Evolutionary conservation across 306 rosid genomes (phyloP).

Genomic region (Fagus sylvatica): DNA sequence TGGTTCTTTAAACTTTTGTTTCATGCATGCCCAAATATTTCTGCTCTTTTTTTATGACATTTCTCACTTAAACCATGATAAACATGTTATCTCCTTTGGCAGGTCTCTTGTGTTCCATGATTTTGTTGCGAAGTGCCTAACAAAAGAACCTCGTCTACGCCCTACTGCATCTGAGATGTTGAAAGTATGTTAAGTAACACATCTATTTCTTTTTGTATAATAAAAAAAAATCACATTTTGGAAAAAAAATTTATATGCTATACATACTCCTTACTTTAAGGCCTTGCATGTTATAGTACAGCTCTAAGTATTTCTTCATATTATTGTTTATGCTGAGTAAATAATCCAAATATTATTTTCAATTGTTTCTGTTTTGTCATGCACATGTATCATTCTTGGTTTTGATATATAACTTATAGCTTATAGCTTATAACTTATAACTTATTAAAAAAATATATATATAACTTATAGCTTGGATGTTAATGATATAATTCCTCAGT

Average conservation of each 20-base stretch:
- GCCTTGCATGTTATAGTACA: background rate
- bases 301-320: background rate
- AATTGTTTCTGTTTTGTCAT: background rate
- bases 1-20: background rate
- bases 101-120: constrained; percentile 97
- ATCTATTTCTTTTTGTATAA: constrained; percentile 1
- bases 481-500: no score
- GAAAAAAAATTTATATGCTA: background rate
- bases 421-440: no score
- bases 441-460: no score
- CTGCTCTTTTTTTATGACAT: background rate
- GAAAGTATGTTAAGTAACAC: constrained; percentile 59
- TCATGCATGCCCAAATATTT: background rate
- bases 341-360: background rate
- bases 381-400: background rate
- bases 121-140: constrained; percentile 94
- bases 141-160: constrained; percentile 93
- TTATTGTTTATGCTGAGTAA: background rate
- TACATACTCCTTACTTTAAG: background rate
- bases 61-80: constrained; percentile 11
- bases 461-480: no score
- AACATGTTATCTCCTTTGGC: constrained; percentile 32
- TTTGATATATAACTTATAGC: no score
- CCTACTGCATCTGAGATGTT: constrained; percentile 95
- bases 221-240: background rate